These are phyloP conservation scores for Leccinellum rugosiceps DNA, from an alignment of 768 basidiomycete genomes.

Conservation along the genomic window DNA sequence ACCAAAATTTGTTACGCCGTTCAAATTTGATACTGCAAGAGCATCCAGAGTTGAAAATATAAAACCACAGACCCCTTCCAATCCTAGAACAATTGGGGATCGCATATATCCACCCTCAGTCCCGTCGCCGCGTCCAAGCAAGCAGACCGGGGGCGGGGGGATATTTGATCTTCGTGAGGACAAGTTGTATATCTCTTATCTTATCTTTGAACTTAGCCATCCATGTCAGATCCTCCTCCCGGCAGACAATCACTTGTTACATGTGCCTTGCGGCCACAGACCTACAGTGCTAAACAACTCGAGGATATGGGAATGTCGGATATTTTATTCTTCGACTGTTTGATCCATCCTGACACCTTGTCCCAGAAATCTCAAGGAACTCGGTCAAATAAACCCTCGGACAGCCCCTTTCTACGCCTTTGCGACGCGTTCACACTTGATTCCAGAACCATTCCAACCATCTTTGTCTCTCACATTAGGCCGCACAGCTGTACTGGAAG, in stretches of 20 bases:
- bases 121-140: slow-evolving; percentile 4
- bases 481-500: slow-evolving; percentile 51
- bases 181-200: not conserved
- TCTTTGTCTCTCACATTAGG: slow-evolving; percentile 37
- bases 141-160: slow-evolving; percentile 4
- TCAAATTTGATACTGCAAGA: slow-evolving; percentile 45
- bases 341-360: slow-evolving; percentile 2
- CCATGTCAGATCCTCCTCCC: slow-evolving; percentile 28
- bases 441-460: slow-evolving; percentile 15
- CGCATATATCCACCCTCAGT: slow-evolving; percentile 26
- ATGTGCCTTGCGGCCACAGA: slow-evolving; percentile 53
- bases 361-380: slow-evolving; percentile 47
- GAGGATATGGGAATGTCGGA: slow-evolving; percentile 53
- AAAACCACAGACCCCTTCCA: not conserved
- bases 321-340: not conserved
- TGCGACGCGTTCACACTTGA: slow-evolving; percentile 37
- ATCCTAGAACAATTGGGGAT: not conserved
- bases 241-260: slow-evolving; percentile 43
- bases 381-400: slow-evolving; percentile 52
- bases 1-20: slow-evolving; percentile 56
- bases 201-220: not conserved
- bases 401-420: slow-evolving; percentile 62
- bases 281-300: slow-evolving; percentile 41
- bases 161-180: slow-evolving; percentile 46
- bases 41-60: slow-evolving; percentile 1